phyloP scores from a whole-genome alignment of 345 rosid genomes.

The Nephelium lappaceum region DNA sequence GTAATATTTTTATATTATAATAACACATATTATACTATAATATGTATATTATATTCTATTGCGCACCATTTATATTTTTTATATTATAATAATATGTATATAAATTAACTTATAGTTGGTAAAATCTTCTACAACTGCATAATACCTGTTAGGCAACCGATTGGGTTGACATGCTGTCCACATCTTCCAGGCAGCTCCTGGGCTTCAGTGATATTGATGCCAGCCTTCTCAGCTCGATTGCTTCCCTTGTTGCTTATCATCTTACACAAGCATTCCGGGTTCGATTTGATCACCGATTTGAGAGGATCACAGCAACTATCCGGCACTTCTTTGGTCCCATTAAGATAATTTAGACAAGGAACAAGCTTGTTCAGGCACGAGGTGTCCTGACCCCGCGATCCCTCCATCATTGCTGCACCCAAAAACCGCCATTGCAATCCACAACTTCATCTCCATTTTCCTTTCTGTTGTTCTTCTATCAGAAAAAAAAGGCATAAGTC shows the following conservation, averaged over 20 bases:
- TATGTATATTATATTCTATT: too few relatives aligned
- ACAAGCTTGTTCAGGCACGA: conserved; percentile 56
- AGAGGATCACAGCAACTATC: conserved; percentile 69
- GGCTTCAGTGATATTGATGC: conserved; percentile 61
- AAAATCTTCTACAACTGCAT: not conserved
- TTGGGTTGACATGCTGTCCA: conserved; percentile 67
- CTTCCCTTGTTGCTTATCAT: conserved; percentile 65
- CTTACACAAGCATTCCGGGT: conserved; percentile 59
- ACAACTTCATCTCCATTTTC: conserved; percentile 20
- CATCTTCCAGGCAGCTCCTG: conserved; percentile 71
- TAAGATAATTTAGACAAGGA: conserved; percentile 64
- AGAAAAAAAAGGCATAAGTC: too few relatives aligned
- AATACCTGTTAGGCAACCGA: conserved; percentile 50
- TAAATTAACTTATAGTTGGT: too few relatives aligned
- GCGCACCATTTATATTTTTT: too few relatives aligned
- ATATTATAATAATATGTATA: too few relatives aligned
- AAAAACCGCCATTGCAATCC: conserved; percentile 22
- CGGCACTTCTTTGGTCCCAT: conserved; percentile 57
- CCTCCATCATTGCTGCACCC: not conserved
- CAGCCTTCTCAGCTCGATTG: conserved; percentile 55
- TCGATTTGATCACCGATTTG: conserved; percentile 48
- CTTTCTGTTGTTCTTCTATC: not conserved
- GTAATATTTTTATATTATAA: not conserved
- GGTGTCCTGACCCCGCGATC: conserved; percentile 25
- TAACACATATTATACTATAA: too few relatives aligned